Evolutionary conservation across 2,329 filamentous ascomycete genomes (phyloP), one percentile per base, ranked within the genome.

Genomic region (Hypocrella siamensis): DNA sequence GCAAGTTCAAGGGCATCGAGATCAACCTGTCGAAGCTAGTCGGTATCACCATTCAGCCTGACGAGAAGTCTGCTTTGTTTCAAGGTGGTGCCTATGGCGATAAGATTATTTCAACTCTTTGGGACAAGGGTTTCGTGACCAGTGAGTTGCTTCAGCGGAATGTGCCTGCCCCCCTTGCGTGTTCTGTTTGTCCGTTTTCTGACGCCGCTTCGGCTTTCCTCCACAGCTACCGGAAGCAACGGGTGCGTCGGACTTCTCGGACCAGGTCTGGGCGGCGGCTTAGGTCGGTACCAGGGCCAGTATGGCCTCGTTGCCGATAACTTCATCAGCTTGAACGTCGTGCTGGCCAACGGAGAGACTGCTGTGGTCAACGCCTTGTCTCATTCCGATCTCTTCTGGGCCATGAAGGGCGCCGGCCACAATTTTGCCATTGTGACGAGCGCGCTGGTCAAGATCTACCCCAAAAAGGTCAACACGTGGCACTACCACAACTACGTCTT

Each of bases 311-410:
- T 47, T 10, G 43, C 46, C 5, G 56, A 58, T 34, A 48, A 53
- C 21, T 44, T 56, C 19, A 25, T 54, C 17, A 49, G 44, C 1
- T 34, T 49, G 16, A 44, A 52, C 14, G 39, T 56, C 2, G 53
- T 56, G 5, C 38, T 49, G 5, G 44, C 53, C 16, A 41, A 51
- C 19, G 52, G 53, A 5, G 35, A 36, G 5, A 28, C 43, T 9
- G 33, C 36, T 4, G 36, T 28, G 6, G 40, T 40, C 17, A 41
- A 34, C 17, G 17, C 35, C 14, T 45, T 35, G 4, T 36, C 49
- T 18, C 30, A 54, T 15, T 36, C 37, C 4, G 53, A 56, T 30
- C 43, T 56, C 8, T 56, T 50, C 36, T 56, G 53, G 53, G 53
- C 44, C 2, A 46, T 53, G 22, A 40, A 45, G 28, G 53, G 53